phyloP scores from a whole-genome alignment of 1,284 basidiomycete genomes.

The Sanghuangporus baumii region DNA sequence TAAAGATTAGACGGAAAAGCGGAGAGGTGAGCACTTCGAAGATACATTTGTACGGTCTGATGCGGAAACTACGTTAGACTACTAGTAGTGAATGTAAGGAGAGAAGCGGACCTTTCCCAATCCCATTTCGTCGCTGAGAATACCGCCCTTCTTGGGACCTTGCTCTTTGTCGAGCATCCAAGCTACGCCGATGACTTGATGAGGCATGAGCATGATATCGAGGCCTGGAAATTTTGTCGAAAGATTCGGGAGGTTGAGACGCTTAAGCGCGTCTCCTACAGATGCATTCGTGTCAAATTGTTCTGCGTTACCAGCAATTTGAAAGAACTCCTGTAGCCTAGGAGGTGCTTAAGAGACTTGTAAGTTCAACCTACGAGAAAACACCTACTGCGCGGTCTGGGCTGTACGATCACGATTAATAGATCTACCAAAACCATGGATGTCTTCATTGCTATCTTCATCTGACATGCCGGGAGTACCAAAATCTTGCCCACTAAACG shows the following conservation, averaged over 20 bases:
- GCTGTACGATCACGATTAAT: conserved; percentile 40
- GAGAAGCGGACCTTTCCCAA: conserved; percentile 22
- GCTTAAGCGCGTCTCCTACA: conserved; percentile 43
- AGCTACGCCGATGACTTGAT: conserved; percentile 60
- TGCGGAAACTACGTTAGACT: neutral
- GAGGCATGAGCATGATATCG: conserved; percentile 53
- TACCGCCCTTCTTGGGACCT: conserved; percentile 45
- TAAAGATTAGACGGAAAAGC: neutral
- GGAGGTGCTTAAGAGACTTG: conserved; percentile 6
- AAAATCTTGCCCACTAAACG: conserved; percentile 4
- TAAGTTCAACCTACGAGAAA: conserved; percentile 1
- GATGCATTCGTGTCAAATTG: conserved; percentile 49
- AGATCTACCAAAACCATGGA: conserved; percentile 40
- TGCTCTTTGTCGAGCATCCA: conserved; percentile 62
- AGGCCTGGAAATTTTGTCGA: conserved; percentile 43
- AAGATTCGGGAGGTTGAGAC: conserved; percentile 37
- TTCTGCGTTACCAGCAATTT: conserved; percentile 50
- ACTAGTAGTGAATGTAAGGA: neutral
- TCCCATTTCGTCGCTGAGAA: conserved; percentile 76
- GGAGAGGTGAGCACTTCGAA: neutral
- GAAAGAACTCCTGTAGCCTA: conserved; percentile 49
- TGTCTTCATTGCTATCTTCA: conserved; percentile 37
- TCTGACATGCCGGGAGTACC: conserved; percentile 22
- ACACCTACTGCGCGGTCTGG: conserved; percentile 42
- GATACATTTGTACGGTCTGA: conserved; percentile 43